Evolutionary conservation across 2,329 filamentous ascomycete genomes (phyloP), one percentile per base, ranked within the genome.

Genomic region (Botrytis medusae): DNA sequence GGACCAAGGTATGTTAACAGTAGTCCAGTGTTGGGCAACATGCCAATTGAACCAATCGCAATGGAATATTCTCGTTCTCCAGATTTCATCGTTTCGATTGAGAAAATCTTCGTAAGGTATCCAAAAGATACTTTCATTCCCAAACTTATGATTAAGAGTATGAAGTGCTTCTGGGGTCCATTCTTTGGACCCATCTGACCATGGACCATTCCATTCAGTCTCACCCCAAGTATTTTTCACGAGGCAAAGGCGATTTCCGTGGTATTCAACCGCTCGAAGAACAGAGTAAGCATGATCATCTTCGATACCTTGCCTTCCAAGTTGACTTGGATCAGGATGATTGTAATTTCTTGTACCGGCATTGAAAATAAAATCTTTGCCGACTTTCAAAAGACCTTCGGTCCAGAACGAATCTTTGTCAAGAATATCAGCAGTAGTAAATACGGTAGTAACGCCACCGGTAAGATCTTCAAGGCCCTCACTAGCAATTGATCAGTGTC

Each of bases 381-480:
- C 96, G 72, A 94, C 93, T 75, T 91, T 90, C 81, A 90, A 88
- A 46, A 97, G 86, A 80, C 95, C 92, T 57, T 95, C 89, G 1
- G 87, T 88, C 94, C 94, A 97, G 80, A 97, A 95, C 25, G 88
- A 87, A 65, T 97, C 91, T 75, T 91, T 91, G 79, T 95, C 90
- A 14, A 93, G 85, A 51, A 94, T 92, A 76, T 93, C 91, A 1
- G 88, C 88, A 1, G 90, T 88, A 57, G 91, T 86, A 18, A 93
- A 82, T 78, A 91, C 88, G 0, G 89, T 90, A 0, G 90, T 92
- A 22, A 93, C 90, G 48, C 91, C 91, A 4, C 91, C 91, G 20
- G 86, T 89, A 7, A 90, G 83, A 80, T 92, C 87, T 77, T 86
- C 87, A 2, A 89, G 78, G 3, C 84, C 87, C 76, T 89, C 87